Base-by-base conservation (phyloP, 108 stramenopile genomes). In the Seminavis robusta region DNA sequence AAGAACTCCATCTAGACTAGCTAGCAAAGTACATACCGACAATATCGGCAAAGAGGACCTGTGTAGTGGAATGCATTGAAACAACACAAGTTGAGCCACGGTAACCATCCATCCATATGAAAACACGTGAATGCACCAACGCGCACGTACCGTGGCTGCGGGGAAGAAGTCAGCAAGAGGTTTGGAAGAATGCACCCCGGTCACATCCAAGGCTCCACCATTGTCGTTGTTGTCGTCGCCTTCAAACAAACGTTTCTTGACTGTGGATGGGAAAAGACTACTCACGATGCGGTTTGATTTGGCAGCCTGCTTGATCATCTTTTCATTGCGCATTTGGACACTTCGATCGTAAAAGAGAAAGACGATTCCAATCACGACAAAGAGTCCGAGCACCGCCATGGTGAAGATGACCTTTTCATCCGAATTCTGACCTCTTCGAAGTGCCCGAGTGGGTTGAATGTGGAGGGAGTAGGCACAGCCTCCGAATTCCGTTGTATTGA, bases 21-120 rank as follows among this genome's bases (percentile, higher is more conserved):
- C 45, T 9, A 11, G 36, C 11, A 11, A 9, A 13, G 13, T 11
- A 51, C 71, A 59, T 20, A 69, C 73, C 73, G 19, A 67, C 76
- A 29, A 80, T 76, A 58, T 79, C 77, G 3, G 77, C 73, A 67
- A 79, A 79, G n/a, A n/a, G n/a, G n/a, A n/a, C n/a, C n/a, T n/a
- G n/a, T n/a, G n/a, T n/a, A n/a, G n/a, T n/a, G n/a, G n/a, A n/a
- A n/a, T n/a, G n/a, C n/a, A n/a, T n/a, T n/a, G n/a, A n/a, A n/a
- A n/a, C n/a, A n/a, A n/a, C n/a, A n/a, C n/a, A n/a, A n/a, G n/a
- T n/a, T n/a, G n/a, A n/a, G n/a, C n/a, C n/a, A n/a, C n/a, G n/a
- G n/a, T n/a, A n/a, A n/a, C n/a, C n/a, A n/a, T n/a, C n/a, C n/a
- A n/a, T n/a, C n/a, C n/a, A n/a, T n/a, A n/a, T n/a, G n/a, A n/a